Conservation (phyloP, 2,329 filamentous ascomycete genomes). For the Penicillium sp. region DNA sequence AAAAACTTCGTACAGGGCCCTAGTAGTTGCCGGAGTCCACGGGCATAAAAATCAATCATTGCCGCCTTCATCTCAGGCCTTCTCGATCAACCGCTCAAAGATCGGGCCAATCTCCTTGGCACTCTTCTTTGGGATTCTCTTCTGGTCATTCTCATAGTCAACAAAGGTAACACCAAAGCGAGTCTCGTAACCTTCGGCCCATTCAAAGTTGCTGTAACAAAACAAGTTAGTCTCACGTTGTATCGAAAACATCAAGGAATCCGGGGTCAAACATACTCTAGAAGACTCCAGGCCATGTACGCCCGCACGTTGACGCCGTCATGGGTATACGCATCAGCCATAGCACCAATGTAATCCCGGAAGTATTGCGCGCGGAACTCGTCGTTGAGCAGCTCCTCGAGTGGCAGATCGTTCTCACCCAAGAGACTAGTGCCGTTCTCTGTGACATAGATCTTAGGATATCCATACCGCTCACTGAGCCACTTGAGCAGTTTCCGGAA, state of each 20-base stretch:
- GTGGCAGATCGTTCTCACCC: constrained; percentile 72
- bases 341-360: constrained; percentile 69
- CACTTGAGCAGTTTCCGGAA: constrained; percentile 76
- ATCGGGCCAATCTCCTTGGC: constrained; percentile 68
- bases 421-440: constrained; percentile 86
- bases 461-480: constrained; percentile 72
- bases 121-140: constrained; percentile 80
- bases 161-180: constrained; percentile 82
- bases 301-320: constrained; percentile 77
- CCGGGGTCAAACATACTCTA: constrained; percentile 58
- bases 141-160: constrained; percentile 76
- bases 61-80: constrained; percentile 41
- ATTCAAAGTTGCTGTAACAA: constrained; percentile 70
- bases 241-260: not conserved
- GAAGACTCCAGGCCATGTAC: constrained; percentile 83
- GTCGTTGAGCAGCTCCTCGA: constrained; percentile 72
- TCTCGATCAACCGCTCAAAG: constrained; percentile 69
- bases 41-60: not conserved
- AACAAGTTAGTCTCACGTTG: constrained; percentile 6
- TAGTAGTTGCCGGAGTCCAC: not conserved
- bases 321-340: constrained; percentile 68
- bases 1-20: not conserved
- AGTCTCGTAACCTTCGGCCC: constrained; percentile 88
- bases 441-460: constrained; percentile 79
- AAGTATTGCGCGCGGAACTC: constrained; percentile 81